Conservation (phyloP, 73 alveolate species). For the Paramecium sexaurelia region DNA sequence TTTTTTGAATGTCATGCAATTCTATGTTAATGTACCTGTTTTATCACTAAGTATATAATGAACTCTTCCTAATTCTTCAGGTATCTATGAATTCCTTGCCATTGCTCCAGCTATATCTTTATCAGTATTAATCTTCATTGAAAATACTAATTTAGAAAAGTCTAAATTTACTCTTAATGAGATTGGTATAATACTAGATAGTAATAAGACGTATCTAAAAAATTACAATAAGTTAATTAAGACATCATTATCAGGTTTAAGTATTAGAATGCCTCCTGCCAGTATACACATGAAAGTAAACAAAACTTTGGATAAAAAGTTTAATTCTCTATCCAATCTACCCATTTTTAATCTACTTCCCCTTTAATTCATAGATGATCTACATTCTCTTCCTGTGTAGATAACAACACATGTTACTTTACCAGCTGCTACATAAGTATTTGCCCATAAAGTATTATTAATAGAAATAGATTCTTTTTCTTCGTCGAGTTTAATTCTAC, state of each 20-base stretch:
- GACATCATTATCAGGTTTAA: not conserved
- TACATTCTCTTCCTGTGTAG: conserved; percentile 87
- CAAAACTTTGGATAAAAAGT: conserved; percentile 80
- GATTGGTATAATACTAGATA: conserved; percentile 88
- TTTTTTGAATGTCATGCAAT: conserved; percentile 90
- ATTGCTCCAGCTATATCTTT: conserved; percentile 84
- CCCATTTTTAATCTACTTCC: conserved; percentile 86
- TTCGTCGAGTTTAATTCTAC: conserved; percentile 68
- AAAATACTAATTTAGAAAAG: conserved; percentile 84
- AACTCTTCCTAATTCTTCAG: conserved; percentile 94
- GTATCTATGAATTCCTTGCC: conserved; percentile 89
- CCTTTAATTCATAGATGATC: conserved; percentile 84
- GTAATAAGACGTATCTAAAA: conserved; percentile 81
- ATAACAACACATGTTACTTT: conserved; percentile 80
- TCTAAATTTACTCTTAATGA: conserved; percentile 90
- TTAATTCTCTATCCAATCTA: conserved; percentile 81
- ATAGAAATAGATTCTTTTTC: conserved; percentile 85
- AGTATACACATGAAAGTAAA: conserved; percentile 76
- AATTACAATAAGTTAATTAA: conserved; percentile 66
- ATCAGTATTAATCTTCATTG: conserved; percentile 78
- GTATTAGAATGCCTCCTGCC: conserved; percentile 53
- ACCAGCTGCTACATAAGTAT: conserved; percentile 88
- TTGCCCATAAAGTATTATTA: conserved; percentile 95
- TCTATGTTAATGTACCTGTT: conserved; percentile 94
- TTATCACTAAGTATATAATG: conserved; percentile 86